Evolutionary conservation across 2,329 filamentous ascomycete species (phyloP), one percentile per base, ranked within the genome.

Genomic region (Onygenales sp.): DNA sequence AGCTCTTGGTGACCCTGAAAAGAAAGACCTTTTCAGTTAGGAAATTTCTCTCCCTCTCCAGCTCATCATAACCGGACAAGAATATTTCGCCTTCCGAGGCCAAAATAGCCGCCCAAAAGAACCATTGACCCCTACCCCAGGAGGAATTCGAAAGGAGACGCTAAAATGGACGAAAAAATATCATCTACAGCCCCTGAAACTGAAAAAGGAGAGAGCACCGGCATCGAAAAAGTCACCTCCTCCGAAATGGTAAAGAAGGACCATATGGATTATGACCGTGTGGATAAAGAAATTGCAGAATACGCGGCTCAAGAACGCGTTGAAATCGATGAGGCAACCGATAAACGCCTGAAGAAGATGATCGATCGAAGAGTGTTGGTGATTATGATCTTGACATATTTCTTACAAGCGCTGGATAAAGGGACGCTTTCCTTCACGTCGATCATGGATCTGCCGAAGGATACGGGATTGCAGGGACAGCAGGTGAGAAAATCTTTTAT

Each of bases 341-440:
- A 81, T 66, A 74, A 69, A 40, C 73, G 84, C 33, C 74, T 90
- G 51, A 82, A 80, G 57, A 76, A 68, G 50, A 72, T 82, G 72
- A 86, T 89, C 58, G 84, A 89, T 67, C 77, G 74, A 56, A 79
- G 85, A 34, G 78, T 89, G 2, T 70, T 91, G 43, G 69, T 77
- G 2, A 74, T 89, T 65, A 89, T 90, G 86, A 77, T 89, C 54
- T 67, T 78, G 47, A 87, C 85, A 0, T 88, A 89, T 67, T 87
- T 89, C 63, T 69, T 88, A 21, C 86, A 87, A 51, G 67, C 68
- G 8, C 55, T 72, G 27, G 70, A 72, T 40, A 72, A 72, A 55
- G 69, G 69, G 2, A 70, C 69, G 1, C 58, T 72, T 61, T 68
- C 67, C 66, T 56, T 70, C 57, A 58, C 70, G 0, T 70, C 70